phyloP scores from a whole-genome alignment of 2,329 filamentous ascomycete species.

The Epichloe typhina region DNA sequence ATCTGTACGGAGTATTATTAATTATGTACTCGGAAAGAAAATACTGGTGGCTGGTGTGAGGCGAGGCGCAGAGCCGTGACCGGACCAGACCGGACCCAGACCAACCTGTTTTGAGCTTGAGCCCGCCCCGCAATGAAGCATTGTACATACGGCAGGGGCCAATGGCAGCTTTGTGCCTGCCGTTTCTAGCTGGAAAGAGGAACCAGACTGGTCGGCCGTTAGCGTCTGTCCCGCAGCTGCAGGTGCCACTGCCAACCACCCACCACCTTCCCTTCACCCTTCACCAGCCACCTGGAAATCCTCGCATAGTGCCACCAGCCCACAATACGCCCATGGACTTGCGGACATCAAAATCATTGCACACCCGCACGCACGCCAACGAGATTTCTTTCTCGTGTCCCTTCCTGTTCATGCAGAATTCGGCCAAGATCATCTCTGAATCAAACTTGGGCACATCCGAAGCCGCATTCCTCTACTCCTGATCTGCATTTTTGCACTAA shows the following conservation, averaged over 20 bases:
- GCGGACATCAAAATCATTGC: constrained; percentile 1
- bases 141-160: neutral
- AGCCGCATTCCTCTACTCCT: neutral
- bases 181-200: neutral
- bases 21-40: too few relatives aligned
- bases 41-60: too few relatives aligned
- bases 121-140: neutral
- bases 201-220: neutral
- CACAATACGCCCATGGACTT: neutral
- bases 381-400: neutral
- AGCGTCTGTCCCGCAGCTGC: neutral
- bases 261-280: constrained; percentile 1
- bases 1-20: too few relatives aligned
- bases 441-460: neutral
- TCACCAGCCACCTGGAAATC: constrained; percentile 6
- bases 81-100: too few relatives aligned
- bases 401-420: neutral
- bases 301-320: neutral
- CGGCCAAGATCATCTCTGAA: neutral
- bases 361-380: neutral
- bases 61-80: too few relatives aligned
- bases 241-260: neutral
- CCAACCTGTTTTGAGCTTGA: too few relatives aligned
- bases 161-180: neutral
- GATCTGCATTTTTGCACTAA: neutral